Conservation (phyloP, 1,284 basidiomycete species). For the Ceratobasidium sp. region DNA sequence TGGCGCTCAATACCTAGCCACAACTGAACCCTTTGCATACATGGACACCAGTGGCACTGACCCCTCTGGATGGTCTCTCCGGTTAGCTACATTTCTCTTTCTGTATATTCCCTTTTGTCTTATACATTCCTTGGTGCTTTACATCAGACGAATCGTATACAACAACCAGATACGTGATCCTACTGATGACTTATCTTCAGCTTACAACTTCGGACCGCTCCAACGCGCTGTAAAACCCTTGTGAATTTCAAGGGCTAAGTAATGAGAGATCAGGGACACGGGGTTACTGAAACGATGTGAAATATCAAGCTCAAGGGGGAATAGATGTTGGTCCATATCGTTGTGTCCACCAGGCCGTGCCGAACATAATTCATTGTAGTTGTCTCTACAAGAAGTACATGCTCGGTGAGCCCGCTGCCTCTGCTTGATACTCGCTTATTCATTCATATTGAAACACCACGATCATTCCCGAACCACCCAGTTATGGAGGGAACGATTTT, state of each 20-base stretch:
- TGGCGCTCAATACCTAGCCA: constrained; percentile 62
- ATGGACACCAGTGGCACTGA: constrained; percentile 69
- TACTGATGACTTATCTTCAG: constrained; percentile 62
- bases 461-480: constrained; percentile 46
- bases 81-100: constrained; percentile 50
- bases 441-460: too few species aligned
- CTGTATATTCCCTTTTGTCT: neutral
- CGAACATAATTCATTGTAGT: constrained; percentile 51
- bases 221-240: constrained; percentile 55
- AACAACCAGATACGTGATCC: constrained; percentile 66
- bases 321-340: constrained; percentile 58
- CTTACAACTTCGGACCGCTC: constrained; percentile 66
- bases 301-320: constrained; percentile 71
- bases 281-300: constrained; percentile 66
- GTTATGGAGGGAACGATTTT: constrained; percentile 67
- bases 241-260: constrained; percentile 51
- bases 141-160: constrained; percentile 61
- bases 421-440: neutral
- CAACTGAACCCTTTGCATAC: constrained; percentile 67
- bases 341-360: neutral
- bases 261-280: constrained; percentile 12
- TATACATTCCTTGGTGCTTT: neutral
- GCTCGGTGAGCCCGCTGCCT: constrained; percentile 32
- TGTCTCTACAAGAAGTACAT: constrained; percentile 55
- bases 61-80: constrained; percentile 63